Evolutionary conservation across 306 rosid species (phyloP), one percentile per base, ranked within the genome.

Genomic region (Rubus parviflorus): DNA sequence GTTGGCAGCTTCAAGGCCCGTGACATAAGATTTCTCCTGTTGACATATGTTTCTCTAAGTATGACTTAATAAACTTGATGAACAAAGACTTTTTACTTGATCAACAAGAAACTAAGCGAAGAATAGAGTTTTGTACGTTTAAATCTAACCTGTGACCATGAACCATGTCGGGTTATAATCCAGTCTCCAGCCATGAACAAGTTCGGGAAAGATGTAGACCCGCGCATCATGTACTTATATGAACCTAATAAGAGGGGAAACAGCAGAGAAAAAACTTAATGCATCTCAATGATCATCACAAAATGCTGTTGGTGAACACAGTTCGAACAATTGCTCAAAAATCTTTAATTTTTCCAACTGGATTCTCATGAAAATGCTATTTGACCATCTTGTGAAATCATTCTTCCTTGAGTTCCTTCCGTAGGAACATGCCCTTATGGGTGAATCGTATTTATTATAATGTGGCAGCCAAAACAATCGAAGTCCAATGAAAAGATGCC

Each of bases 101-200:
- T 63, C n/a, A 12, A 15, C 45, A 14, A 7, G n/a, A n/a, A n/a
- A 30, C 35, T 7, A 37, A 7, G 7, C 5, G 0, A 19, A 23
- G 61, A 37, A 20, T 22, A 37, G 17, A 7, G 7, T 42, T 64
- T 54, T 53, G 20, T n/a, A n/a, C n/a, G n/a, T 23, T 49, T 5
- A 11, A 67, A 40, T 68, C 71, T 63, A 67, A 87, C 92, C 87
- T 84, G 90, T 60, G 83, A 86, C 88, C 90, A 89, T 40, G 92
- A 86, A 47, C 92, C 92, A 15, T 89, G 92, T 37, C 90, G 80
- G 79, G 82, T 89, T 30, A 81, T 68, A 38, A 88, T 86, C 92
- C 92, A 89, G 58, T 89, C 92, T 80, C 92, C 92, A 0, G 90
- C 90, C 88, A 86, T 84, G 87, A 89, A 84, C 53, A 86, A 43